phyloP scores from a whole-genome alignment of 1,284 basidiomycete species.

The Agroathelia rolfsii region DNA sequence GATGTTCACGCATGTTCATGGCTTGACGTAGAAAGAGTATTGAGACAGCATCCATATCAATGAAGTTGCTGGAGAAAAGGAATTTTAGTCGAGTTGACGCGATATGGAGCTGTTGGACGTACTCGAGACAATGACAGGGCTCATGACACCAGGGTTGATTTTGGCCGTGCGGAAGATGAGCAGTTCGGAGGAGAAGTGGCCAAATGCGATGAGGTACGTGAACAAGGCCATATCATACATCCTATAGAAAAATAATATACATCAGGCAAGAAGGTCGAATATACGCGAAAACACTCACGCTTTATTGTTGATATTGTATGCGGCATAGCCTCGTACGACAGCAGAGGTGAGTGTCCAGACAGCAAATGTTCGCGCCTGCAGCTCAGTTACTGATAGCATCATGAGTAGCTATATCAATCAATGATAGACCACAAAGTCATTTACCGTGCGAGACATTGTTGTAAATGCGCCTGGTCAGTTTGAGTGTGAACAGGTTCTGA shows the following conservation, averaged over 20 bases:
- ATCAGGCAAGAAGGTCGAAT: constrained; percentile 8
- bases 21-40: constrained; percentile 57
- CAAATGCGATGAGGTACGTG: constrained; percentile 84
- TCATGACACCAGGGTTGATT: constrained; percentile 53
- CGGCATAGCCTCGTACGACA: constrained; percentile 72
- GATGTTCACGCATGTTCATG: constrained; percentile 18
- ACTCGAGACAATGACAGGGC: constrained; percentile 85
- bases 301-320: constrained; percentile 78
- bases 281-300: constrained; percentile 40
- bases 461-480: constrained; percentile 73
- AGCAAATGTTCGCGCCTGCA: constrained; percentile 83
- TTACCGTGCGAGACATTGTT: constrained; percentile 38
- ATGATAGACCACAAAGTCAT: constrained; percentile 25
- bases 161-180: constrained; percentile 77
- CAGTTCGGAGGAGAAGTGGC: constrained; percentile 82
- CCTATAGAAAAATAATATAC: constrained; percentile 29
- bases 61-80: constrained; percentile 41
- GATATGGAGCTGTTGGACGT: constrained; percentile 24
- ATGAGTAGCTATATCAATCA: constrained; percentile 4
- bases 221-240: constrained; percentile 83
- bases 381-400: constrained; percentile 55
- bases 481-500: constrained; percentile 75
- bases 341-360: constrained; percentile 84
- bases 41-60: constrained; percentile 77
- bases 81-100: constrained; percentile 1